phyloP scores from a whole-genome alignment of 305 asterid species.

The Solanum hybrid region DNA sequence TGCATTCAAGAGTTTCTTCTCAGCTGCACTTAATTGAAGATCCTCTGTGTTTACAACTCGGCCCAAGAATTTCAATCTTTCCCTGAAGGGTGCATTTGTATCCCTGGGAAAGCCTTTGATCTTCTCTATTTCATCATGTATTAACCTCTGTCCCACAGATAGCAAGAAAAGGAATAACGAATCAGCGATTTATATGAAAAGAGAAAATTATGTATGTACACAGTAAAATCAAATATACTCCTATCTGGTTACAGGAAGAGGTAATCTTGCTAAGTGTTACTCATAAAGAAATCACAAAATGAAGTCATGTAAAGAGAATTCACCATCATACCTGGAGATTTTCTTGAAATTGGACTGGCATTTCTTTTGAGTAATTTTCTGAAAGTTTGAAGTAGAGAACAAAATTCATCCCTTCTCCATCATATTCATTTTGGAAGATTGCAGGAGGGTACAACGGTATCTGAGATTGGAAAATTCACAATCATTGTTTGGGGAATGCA shows the following conservation, averaged over 20 bases:
- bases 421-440: slow-evolving; percentile 63
- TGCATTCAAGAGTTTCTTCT: slow-evolving; percentile 82
- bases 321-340: slow-evolving; percentile 54
- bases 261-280: not conserved
- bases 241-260: not conserved
- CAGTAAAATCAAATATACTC: not conserved
- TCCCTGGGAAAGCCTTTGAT: no score
- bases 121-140: slow-evolving; percentile 22
- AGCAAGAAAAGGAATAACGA: not conserved
- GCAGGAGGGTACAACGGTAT: slow-evolving; percentile 77
- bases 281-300: not conserved
- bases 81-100: no score
- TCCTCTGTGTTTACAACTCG: slow-evolving; percentile 68
- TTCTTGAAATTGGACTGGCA: slow-evolving; percentile 72
- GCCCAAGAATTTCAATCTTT: slow-evolving; percentile 53
- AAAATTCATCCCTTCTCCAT: slow-evolving; percentile 73
- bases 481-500: not conserved
- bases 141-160: slow-evolving; percentile 44
- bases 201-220: not conserved
- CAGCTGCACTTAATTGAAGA: slow-evolving; percentile 58
- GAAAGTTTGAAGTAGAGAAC: slow-evolving; percentile 83
- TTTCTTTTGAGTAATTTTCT: slow-evolving; percentile 56
- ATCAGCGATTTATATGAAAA: not conserved
- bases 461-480: slow-evolving; percentile 20
- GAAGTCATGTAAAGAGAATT: not conserved